Evolutionary conservation across 345 rosid genomes (phyloP), one percentile per base, ranked within the genome.

Genomic region (Pistacia atlantica): DNA sequence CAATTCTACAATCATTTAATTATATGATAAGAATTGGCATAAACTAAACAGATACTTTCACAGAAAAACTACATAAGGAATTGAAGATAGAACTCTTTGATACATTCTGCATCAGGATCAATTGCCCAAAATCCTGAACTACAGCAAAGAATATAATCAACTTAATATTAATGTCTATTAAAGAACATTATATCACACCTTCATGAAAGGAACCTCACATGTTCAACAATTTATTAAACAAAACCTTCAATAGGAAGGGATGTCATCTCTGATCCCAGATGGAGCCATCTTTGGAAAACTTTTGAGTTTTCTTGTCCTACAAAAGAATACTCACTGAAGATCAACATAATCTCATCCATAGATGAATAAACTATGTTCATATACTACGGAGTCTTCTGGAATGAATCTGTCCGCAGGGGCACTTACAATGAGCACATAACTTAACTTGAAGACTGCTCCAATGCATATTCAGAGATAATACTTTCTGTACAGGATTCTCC

Each of bases 361-460:
- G 67, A 51, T 25, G 69, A 75, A 42, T 52, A 49, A 8, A 8
- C 20, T 46, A 13, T 52, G 13, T 74, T 72, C 66, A 80, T 52
- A 38, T 16, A 31, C 38, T 16, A 31, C 38, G 64, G 42, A 35
- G 46, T 28, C 0, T 48, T 52, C 48, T 62, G 55, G 33, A 54
- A 18, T 7, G 61, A 65, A 67, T 76, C 46, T 72, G 55, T 51
- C 28, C 69, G 18, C 35, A 38, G 42, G 42, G 72, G 35, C 31
- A 69, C 9, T 48, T 54, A 25, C 65, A 69, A 7, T 42, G 51
- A 18, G 69, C 9, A 55, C 73, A 64, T n/a, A 69, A 55, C 69
- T 69, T 46, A 57, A 51, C 63, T 69, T 54, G 74, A 67, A 31
- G 75, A 80, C 22, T 58, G 64, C 33, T 77, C 72, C 28, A 48